Conservation (phyloP, 2,329 filamentous ascomycete genomes). For the Parascedosporium putredinis region DNA sequence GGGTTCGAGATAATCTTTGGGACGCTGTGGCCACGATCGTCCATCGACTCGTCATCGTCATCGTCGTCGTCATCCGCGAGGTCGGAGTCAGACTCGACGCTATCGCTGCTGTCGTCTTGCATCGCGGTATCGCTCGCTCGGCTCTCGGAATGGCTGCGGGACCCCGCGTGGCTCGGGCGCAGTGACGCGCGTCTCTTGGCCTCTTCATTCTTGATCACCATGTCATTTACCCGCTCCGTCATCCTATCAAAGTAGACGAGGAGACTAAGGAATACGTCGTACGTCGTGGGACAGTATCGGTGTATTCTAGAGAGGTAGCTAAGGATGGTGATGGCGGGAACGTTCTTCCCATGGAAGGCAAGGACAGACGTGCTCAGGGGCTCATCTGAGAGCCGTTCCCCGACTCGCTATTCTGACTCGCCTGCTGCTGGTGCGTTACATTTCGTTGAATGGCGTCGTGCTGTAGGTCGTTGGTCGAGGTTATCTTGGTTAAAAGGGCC, state of each 20-base stretch:
- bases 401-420: slow-evolving; percentile 32
- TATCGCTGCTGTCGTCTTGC: slow-evolving; percentile 22
- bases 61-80: slow-evolving; percentile 34
- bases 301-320: slow-evolving; percentile 95
- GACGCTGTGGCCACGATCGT: slow-evolving; percentile 11
- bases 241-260: slow-evolving; percentile 98
- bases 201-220: slow-evolving; percentile 59
- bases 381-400: slow-evolving; percentile 49
- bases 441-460: slow-evolving; percentile 81
- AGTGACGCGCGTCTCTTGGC: slow-evolving; percentile 24
- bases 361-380: slow-evolving; percentile 59
- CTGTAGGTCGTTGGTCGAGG: slow-evolving; percentile 87
- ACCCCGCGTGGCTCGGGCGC: slow-evolving; percentile 1
- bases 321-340: slow-evolving; percentile 90
- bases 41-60: slow-evolving; percentile 19
- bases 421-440: slow-evolving; percentile 47
- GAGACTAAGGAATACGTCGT: slow-evolving; percentile 91
- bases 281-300: slow-evolving; percentile 97
- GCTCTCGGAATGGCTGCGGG: neutral
- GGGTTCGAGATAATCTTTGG: slow-evolving; percentile 15
- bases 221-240: slow-evolving; percentile 88
- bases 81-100: slow-evolving; percentile 38
- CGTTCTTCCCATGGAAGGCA: slow-evolving; percentile 96
- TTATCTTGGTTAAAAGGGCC: slow-evolving; percentile 91
- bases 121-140: slow-evolving; percentile 22